A percentile compares a stretch with the other conserved stretches of the same genome.
Conservation (phyloP, 176 grass and related monocot genomes). For the Eleusine coracana region DNA sequence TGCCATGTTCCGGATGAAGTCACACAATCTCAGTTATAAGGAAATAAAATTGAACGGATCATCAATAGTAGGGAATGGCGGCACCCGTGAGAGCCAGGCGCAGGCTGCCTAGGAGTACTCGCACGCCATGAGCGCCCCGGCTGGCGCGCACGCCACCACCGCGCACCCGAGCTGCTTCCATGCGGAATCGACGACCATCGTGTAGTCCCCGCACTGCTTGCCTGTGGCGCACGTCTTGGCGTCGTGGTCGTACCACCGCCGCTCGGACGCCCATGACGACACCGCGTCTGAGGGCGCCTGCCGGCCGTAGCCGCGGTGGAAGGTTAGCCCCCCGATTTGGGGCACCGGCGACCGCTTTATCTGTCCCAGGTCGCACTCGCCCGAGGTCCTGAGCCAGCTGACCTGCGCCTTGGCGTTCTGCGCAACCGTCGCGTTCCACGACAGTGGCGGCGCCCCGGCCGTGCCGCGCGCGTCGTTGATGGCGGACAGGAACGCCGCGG, state of each 20-base stretch:
- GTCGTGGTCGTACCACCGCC: not conserved
- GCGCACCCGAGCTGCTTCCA: slow-evolving; percentile 1
- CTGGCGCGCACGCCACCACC: not conserved
- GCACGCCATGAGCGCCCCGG: not conserved
- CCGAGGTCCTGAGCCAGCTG: not conserved
- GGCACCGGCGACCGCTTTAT: not conserved
- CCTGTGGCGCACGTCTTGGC: not conserved
- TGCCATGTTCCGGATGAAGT: no score
- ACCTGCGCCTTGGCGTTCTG: not conserved
- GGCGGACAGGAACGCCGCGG: no score
- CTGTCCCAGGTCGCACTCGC: not conserved
- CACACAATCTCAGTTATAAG: no score
- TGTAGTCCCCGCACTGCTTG: not conserved
- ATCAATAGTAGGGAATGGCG: no score
- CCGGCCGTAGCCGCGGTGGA: not conserved
- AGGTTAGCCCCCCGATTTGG: not conserved
- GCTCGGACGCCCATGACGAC: not conserved
- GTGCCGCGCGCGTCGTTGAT: no score
- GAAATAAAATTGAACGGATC: no score
- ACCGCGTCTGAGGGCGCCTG: not conserved
- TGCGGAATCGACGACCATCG: not conserved
- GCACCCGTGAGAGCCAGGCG: no score
- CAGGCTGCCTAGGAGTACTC: not conserved
- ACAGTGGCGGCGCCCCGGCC: not conserved
- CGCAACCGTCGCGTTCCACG: not conserved